Evolutionary conservation across 441 rosid species (phyloP).

Genomic region (Sinapis alba): DNA sequence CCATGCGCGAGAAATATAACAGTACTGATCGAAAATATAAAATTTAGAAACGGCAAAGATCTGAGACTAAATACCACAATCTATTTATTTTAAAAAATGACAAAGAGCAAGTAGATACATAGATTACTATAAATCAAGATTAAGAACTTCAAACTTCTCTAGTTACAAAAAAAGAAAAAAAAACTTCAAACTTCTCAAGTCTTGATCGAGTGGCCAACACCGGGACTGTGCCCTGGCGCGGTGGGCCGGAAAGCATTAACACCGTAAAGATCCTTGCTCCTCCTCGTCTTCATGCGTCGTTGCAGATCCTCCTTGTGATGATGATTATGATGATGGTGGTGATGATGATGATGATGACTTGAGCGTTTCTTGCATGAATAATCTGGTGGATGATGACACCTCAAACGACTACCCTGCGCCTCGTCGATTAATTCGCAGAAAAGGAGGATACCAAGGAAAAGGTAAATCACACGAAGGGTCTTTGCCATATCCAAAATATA

Average conservation of each 20-base stretch:
- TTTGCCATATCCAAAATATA: constrained; percentile 32
- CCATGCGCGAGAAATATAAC: constrained; percentile 5
- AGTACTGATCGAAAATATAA: neutral
- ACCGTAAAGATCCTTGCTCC: constrained; percentile 5
- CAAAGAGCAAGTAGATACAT: neutral
- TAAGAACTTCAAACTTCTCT: neutral
- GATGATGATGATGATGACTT: constrained; percentile 15
- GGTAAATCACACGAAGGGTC: constrained; percentile 21
- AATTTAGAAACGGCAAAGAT: neutral
- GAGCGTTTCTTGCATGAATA: constrained; percentile 25
- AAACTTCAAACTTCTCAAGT: neutral
- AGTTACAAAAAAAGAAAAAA: neutral
- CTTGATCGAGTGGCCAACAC: constrained; percentile 62
- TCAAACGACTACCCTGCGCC: constrained; percentile 36
- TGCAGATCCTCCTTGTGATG: neutral
- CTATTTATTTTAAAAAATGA: constrained; percentile 15
- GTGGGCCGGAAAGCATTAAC: constrained; percentile 49
- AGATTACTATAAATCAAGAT: neutral
- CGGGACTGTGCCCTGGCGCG: constrained; percentile 75
- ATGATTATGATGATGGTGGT: neutral
- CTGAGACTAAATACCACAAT: neutral
- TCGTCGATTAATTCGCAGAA: constrained; percentile 17
- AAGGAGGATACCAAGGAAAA: constrained; percentile 28
- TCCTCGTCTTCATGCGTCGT: constrained; percentile 8
- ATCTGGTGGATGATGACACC: constrained; percentile 23